A percentile compares a stretch with the other conserved stretches of the same genome.
Conservation (phyloP, 495 filamentous ascomycete species). For the Extremus antarcticus region DNA sequence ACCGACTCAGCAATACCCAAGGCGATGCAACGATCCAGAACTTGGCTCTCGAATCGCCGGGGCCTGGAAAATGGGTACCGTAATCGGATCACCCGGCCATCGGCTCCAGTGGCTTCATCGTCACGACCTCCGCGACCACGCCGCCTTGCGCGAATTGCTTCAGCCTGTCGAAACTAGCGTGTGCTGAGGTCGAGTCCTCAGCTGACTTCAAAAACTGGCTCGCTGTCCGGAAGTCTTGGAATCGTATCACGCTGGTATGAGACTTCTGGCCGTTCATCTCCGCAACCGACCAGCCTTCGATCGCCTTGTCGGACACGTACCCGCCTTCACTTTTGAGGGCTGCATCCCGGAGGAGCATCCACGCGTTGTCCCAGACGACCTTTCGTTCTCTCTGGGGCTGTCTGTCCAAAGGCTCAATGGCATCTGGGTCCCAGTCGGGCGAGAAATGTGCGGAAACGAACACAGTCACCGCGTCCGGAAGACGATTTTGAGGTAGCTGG, state of each 20-base stretch:
- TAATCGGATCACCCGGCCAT: background rate
- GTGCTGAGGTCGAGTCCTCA: background rate
- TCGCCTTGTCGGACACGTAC: background rate
- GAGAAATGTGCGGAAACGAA: background rate
- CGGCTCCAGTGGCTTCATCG: background rate
- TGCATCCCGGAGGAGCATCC: background rate
- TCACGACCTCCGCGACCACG: background rate
- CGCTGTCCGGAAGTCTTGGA: background rate
- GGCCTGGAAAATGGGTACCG: background rate
- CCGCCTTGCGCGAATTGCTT: background rate
- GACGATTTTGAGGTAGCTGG: background rate
- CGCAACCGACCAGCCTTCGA: background rate
- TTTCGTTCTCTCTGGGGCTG: background rate
- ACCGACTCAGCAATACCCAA: background rate
- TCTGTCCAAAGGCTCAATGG: background rate
- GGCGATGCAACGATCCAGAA: background rate
- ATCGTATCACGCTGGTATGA: background rate
- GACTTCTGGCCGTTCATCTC: background rate
- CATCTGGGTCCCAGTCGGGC: background rate
- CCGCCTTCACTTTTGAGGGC: background rate
- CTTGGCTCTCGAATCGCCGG: background rate
- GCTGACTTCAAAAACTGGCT: background rate
- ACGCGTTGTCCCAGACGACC: background rate
- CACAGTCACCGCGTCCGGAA: background rate
- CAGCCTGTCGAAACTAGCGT: background rate